These are phyloP conservation scores for Fusarium sp. DNA, from an alignment of 2,329 filamentous ascomycete species.

Conservation along the genomic window DNA sequence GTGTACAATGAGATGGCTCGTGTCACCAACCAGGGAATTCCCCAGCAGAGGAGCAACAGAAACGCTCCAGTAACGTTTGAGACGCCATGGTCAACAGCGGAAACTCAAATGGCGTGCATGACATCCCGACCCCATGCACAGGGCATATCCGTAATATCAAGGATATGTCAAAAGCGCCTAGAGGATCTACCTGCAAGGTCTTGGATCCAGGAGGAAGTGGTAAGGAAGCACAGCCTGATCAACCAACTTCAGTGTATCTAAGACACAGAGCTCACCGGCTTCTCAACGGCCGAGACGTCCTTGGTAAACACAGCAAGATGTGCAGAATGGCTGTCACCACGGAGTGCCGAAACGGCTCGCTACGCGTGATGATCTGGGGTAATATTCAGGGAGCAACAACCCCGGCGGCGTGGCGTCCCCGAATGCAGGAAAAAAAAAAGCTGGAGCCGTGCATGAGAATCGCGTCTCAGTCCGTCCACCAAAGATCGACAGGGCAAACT, in stretches of 20 bases:
- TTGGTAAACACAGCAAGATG: background rate
- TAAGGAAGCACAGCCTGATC: background rate
- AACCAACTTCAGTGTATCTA: background rate
- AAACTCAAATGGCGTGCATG: background rate
- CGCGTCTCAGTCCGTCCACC: background rate
- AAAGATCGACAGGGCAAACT: constrained; percentile 12
- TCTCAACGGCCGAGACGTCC: background rate
- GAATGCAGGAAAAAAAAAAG: background rate
- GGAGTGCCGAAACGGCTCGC: constrained; percentile 1
- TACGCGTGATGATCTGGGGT: background rate
- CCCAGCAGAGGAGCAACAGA: background rate
- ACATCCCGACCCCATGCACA: background rate
- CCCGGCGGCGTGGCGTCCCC: background rate
- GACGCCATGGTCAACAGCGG: background rate
- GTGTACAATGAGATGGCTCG: background rate
- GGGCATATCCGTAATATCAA: background rate
- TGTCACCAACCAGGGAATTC: background rate
- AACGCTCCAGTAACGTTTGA: background rate
- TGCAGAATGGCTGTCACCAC: background rate
- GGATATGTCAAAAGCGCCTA: background rate
- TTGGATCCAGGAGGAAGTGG: background rate
- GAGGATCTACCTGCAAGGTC: background rate
- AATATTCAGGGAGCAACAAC: background rate
- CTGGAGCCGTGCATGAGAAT: constrained; percentile 6
- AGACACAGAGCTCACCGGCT: background rate